Evolutionary conservation across 1,284 basidiomycete genomes (phyloP), one percentile per base, ranked within the genome.

Genomic region (Polyporus tsugae): DNA sequence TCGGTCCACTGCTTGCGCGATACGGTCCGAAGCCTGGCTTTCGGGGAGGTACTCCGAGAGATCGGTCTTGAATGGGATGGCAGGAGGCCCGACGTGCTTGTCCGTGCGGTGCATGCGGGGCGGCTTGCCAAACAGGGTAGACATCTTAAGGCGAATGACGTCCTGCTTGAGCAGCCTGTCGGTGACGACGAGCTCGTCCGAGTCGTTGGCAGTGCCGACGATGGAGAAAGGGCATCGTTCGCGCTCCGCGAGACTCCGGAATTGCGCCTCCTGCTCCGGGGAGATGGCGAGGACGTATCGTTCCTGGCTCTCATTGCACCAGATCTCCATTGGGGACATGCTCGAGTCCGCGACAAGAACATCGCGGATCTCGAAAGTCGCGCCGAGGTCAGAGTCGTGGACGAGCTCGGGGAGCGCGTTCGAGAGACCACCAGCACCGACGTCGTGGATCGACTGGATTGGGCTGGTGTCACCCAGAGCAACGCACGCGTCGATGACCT

Each of bases 301-400:
- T 79, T 99, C 97, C 83, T 99, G 97, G 73, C 92, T 95, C 82
- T 99, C 98, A 81, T 99, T 99, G 81, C 98, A 99, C 97, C 97
- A 99, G 70, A 99, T 99, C 83, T 99, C 97, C 96, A 99, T 98
- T 0, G 97, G 98, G 10, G 95, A 97, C 95, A 99, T 96, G 59
- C 92, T 91, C 39, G 89, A 86, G 80, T 99, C 98, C 46, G 96
- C 97, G 58, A 98, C 89, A 35, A 95, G 88, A 9, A 99, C 91
- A 74, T 99, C 94, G 22, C 97, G 87, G 75, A 99, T 96, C 83
- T 99, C 97, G 77, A 99, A 97, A n/a, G 80, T 86, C 2, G 95
- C 98, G 36, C 98, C 98, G 9, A 98, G 85, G 46, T 87, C 90
- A 4, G 95, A 94, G 80, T 99, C 97, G 79, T 99, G 97, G 1